These are phyloP conservation scores for Hypholoma fasciculare DNA, from an alignment of 768 basidiomycete species.

Conservation along the genomic window DNA sequence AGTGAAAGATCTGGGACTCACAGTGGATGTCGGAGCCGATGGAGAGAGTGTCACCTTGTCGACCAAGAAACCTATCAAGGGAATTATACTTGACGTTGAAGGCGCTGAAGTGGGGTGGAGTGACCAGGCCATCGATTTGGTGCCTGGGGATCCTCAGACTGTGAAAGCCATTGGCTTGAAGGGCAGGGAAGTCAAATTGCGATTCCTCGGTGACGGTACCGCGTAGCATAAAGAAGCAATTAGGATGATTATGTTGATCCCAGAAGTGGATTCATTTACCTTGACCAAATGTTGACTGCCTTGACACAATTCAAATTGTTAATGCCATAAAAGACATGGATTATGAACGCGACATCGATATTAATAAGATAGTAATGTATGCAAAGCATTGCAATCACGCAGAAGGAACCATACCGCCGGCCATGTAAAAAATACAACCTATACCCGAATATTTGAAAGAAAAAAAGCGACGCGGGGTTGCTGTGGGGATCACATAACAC, in stretches of 20 bases:
- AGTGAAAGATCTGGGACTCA: constrained; percentile 56
- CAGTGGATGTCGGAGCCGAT: constrained; percentile 47
- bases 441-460: too few relatives aligned
- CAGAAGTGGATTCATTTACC: constrained; percentile 7
- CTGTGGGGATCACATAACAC: constrained; percentile 50
- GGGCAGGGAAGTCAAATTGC: constrained; percentile 60
- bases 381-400: too few relatives aligned
- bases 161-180: constrained; percentile 65
- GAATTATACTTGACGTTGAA: constrained; percentile 77
- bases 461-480: background rate
- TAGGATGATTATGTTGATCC: background rate
- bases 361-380: too few relatives aligned
- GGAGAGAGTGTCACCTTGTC: constrained; percentile 62
- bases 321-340: too few relatives aligned
- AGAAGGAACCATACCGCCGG: too few relatives aligned
- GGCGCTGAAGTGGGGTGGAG: constrained; percentile 77
- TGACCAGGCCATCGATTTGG: constrained; percentile 90
- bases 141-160: constrained; percentile 81
- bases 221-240: constrained; percentile 41
- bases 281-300: constrained; percentile 9
- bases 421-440: too few relatives aligned
- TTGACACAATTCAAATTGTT: background rate
- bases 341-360: too few relatives aligned
- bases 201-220: constrained; percentile 76
- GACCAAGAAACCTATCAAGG: constrained; percentile 76